Conservation (phyloP, 2,329 filamentous ascomycete species). For the Beauveria medogensis region DNA sequence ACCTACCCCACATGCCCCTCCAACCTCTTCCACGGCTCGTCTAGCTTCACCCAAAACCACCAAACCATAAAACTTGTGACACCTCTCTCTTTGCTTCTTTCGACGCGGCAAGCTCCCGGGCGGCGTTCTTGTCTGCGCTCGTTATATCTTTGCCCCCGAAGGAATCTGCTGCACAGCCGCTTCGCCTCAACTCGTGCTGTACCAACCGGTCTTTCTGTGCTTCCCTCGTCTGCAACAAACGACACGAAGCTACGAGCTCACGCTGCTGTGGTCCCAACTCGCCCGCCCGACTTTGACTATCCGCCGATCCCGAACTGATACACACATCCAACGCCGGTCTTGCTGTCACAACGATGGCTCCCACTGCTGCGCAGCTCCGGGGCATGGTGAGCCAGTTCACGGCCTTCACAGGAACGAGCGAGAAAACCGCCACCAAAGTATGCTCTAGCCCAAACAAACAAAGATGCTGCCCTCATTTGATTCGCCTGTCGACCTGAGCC, state of each 20-base stretch:
- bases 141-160: background rate
- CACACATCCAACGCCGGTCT: background rate
- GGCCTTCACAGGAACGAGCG: conserved; percentile 33
- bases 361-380: conserved; percentile 32
- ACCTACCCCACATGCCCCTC: conserved; percentile 6
- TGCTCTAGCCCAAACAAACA: conserved; percentile 17
- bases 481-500: background rate
- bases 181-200: background rate
- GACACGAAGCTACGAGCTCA: background rate
- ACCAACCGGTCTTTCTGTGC: background rate
- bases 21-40: background rate
- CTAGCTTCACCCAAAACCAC: background rate
- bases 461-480: background rate
- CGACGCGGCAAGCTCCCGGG: background rate
- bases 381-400: conserved; percentile 34
- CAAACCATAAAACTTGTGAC: background rate
- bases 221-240: background rate
- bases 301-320: background rate
- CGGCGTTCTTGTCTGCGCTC: background rate
- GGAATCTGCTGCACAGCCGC: background rate
- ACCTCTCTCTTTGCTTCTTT: background rate
- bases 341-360: conserved; percentile 24
- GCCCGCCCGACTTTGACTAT: background rate
- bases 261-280: background rate
- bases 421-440: conserved; percentile 38